Conservation (phyloP, 768 basidiomycete genomes). For the Hemileccinum impolitum region DNA sequence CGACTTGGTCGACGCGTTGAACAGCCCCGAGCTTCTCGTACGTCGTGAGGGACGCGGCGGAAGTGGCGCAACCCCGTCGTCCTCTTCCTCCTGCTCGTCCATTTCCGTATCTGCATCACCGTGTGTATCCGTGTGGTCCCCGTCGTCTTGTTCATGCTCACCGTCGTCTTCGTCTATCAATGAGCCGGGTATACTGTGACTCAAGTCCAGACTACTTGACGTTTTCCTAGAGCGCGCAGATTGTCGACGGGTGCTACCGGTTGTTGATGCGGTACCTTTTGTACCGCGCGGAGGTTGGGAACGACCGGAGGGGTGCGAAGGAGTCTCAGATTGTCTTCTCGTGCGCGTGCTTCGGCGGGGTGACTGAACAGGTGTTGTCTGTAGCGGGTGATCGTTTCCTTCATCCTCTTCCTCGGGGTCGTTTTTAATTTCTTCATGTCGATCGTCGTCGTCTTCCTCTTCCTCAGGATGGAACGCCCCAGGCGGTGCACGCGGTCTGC, state of each 20-base stretch:
- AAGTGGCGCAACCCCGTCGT: constrained; percentile 34
- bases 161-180: constrained; percentile 39
- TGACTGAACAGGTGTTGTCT: constrained; percentile 8
- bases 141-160: constrained; percentile 18
- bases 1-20: constrained; percentile 8
- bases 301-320: constrained; percentile 9
- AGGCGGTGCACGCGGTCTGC: constrained; percentile 36
- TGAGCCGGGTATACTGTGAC: constrained; percentile 42
- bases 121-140: constrained; percentile 22
- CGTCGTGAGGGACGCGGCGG: constrained; percentile 23
- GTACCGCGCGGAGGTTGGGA: constrained; percentile 10
- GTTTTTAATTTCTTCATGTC: constrained; percentile 9
- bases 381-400: constrained; percentile 3
- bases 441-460: constrained; percentile 30
- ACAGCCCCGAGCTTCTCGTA: constrained; percentile 16
- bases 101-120: constrained; percentile 17
- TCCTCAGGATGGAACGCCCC: constrained; percentile 46
- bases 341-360: constrained; percentile 15
- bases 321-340: constrained; percentile 10
- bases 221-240: constrained; percentile 4
- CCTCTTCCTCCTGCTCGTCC: constrained; percentile 34
- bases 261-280: background rate
- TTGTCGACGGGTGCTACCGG: background rate
- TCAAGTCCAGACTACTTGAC: constrained; percentile 9
- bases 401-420: constrained; percentile 22